phyloP scores from a whole-genome alignment of 345 rosid species.

The Eucalyptus pauciflora region DNA sequence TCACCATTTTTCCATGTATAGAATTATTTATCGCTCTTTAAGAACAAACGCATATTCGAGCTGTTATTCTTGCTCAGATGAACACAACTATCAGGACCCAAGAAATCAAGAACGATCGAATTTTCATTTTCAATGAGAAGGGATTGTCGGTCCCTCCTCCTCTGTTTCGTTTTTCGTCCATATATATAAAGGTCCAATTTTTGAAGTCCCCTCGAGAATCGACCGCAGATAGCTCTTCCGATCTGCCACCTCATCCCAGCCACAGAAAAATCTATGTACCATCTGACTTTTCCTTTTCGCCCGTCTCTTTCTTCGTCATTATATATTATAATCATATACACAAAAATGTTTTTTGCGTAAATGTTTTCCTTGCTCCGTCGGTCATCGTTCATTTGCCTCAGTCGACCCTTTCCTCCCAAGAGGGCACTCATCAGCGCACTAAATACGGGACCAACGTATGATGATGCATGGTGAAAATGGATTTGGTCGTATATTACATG shows the following conservation, averaged over 20 bases:
- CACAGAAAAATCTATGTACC: not conserved
- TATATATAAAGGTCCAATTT: not conserved
- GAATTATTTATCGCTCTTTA: not conserved
- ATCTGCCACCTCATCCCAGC: not conserved
- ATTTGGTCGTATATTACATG: not conserved
- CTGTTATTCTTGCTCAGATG: not conserved
- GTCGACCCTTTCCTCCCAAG: not conserved
- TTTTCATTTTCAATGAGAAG: not conserved
- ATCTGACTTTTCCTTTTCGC: not conserved
- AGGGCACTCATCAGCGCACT: not conserved
- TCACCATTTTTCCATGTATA: not conserved
- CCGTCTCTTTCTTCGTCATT: not conserved
- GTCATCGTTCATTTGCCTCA: not conserved
- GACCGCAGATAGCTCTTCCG: not conserved
- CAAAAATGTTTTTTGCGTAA: not conserved
- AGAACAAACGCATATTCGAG: not conserved
- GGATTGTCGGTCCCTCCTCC: not conserved
- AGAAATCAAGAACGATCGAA: not conserved
- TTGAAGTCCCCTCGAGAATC: not conserved
- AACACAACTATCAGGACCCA: not conserved
- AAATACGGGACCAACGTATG: not conserved
- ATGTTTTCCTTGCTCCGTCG: not conserved
- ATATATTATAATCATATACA: not conserved
- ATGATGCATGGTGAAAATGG: not conserved
- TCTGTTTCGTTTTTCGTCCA: not conserved